Percentiles rank a stretch among this genome's conserved stretches.
Conservation (phyloP, 2,329 filamentous ascomycete species). For the Thielaviopsis ethacetica region DNA sequence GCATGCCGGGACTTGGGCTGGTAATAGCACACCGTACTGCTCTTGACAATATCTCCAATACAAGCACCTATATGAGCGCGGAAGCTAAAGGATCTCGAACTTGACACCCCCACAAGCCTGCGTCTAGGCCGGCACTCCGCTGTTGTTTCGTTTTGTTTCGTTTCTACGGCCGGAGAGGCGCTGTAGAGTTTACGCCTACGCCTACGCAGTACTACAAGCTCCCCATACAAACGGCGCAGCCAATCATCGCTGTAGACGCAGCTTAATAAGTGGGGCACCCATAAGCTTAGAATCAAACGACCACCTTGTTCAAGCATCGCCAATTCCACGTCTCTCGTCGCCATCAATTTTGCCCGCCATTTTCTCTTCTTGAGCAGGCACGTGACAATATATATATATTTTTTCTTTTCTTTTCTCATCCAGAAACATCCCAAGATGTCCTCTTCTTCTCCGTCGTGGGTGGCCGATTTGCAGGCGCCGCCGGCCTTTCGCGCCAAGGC, state of each 20-base stretch:
- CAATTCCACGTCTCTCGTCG: neutral
- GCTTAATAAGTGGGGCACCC: neutral
- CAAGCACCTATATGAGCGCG: no score
- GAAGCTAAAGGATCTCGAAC: no score
- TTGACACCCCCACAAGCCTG: no score
- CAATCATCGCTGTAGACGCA: neutral
- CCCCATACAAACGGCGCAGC: neutral
- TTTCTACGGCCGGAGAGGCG: no score
- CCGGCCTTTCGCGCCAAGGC: constrained; percentile 50
- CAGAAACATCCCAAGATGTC: neutral
- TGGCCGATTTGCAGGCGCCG: constrained; percentile 58
- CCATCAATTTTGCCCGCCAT: neutral
- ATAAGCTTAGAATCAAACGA: neutral
- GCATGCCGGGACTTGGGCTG: no score
- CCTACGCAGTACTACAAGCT: no score
- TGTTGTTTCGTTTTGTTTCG: no score
- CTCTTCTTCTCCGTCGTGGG: constrained; percentile 53
- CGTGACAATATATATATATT: neutral
- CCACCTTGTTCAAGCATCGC: neutral
- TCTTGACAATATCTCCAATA: no score
- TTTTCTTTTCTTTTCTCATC: neutral
- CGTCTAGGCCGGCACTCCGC: no score
- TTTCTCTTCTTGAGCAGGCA: neutral
- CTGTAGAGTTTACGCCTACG: no score
- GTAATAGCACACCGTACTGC: no score